A percentile compares a stretch with the other conserved stretches of the same genome.
Evolutionary conservation across 2,329 filamentous ascomycete genomes (phyloP).

Genomic region (Domatiomyces catenatus): DNA sequence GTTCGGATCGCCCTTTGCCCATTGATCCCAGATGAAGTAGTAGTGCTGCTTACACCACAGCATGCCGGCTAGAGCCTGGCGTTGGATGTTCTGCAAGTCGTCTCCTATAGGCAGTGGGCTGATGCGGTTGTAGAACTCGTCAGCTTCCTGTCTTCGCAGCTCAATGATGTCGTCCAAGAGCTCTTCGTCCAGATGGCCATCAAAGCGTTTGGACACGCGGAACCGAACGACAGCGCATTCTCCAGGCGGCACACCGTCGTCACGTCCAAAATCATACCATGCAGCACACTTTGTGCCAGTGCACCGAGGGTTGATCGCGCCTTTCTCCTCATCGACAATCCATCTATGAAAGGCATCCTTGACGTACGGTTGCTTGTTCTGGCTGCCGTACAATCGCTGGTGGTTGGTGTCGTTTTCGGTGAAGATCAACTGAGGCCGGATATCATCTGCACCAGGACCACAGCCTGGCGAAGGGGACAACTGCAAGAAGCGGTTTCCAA

Average conservation of each 20-base stretch:
- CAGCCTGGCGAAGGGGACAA: constrained; percentile 82
- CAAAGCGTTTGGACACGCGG: constrained; percentile 60
- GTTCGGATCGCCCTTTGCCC: constrained; percentile 83
- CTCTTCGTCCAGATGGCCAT: constrained; percentile 78
- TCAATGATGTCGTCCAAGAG: constrained; percentile 84
- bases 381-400: constrained; percentile 55
- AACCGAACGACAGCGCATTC: constrained; percentile 94
- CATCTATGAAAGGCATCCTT: constrained; percentile 90
- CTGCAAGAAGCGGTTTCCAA: constrained; percentile 71
- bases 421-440: constrained; percentile 72
- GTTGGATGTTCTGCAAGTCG: constrained; percentile 84
- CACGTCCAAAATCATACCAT: constrained; percentile 86
- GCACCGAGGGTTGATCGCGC: constrained; percentile 63
- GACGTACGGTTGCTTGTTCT: constrained; percentile 71
- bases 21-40: constrained; percentile 93
- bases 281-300: constrained; percentile 78
- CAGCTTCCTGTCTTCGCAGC: constrained; percentile 69
- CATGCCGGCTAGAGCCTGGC: constrained; percentile 90
- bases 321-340: constrained; percentile 68
- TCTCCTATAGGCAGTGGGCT: constrained; percentile 88
- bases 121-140: constrained; percentile 89
- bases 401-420: constrained; percentile 94
- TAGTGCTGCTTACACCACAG: constrained; percentile 98
- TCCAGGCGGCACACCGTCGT: constrained; percentile 69
- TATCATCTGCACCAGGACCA: constrained; percentile 62